A percentile compares a stretch with the other conserved stretches of the same genome.
Evolutionary conservation across 495 filamentous ascomycete genomes (phyloP).

Genomic region (Penicillium paxilli): DNA sequence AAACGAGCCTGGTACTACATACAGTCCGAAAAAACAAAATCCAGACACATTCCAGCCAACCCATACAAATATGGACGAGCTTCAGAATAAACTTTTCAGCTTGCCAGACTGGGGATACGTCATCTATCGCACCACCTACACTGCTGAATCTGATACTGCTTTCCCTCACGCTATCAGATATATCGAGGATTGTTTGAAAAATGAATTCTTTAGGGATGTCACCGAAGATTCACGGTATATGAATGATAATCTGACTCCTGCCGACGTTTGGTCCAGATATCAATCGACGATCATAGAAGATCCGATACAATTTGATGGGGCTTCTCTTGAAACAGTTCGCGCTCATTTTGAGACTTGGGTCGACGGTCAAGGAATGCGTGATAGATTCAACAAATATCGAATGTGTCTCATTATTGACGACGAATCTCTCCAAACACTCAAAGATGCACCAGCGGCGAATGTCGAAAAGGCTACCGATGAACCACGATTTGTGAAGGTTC

Average conservation of each 20-base stretch:
- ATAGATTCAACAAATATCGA: constrained; percentile 9
- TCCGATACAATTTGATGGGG: constrained; percentile 4
- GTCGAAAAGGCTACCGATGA: constrained; percentile 1
- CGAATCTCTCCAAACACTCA: constrained; percentile 13
- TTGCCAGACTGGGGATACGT: constrained; percentile 12
- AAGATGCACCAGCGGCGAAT: constrained; percentile 5
- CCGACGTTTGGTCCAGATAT: constrained; percentile 8
- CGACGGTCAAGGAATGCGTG: constrained; percentile 3
- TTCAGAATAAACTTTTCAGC: constrained; percentile 4
- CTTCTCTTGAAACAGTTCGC: constrained; percentile 13
- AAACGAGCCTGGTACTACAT: neutral
- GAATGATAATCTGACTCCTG: neutral
- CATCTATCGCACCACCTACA: constrained; percentile 15
- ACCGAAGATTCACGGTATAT: neutral
- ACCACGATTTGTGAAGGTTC: constrained; percentile 16
- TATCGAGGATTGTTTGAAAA: constrained; percentile 9
- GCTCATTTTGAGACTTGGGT: constrained; percentile 16
- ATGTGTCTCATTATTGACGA: constrained; percentile 16
- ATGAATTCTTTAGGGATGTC: neutral
- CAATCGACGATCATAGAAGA: constrained; percentile 11
- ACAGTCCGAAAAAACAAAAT: neutral
- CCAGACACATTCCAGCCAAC: neutral
- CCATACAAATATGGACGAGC: constrained; percentile 7
- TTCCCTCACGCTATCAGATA: constrained; percentile 9
- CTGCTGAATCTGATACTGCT: constrained; percentile 7